Conservation (phyloP, 2,329 filamentous ascomycete species). For the Lomentospora prolificans region DNA sequence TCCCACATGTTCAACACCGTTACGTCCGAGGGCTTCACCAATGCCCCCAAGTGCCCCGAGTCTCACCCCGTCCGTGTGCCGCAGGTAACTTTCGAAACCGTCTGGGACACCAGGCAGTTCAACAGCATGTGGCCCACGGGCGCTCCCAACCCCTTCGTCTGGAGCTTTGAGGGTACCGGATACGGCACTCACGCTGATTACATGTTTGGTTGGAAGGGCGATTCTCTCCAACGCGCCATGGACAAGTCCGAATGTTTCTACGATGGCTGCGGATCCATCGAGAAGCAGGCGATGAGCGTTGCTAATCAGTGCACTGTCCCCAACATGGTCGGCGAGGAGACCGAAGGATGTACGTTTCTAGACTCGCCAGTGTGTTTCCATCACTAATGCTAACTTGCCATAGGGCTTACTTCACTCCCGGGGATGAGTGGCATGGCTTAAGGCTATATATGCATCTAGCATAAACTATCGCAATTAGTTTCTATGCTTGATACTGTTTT, state of each 20-base stretch:
- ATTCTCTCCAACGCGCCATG: constrained; percentile 20
- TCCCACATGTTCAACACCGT: constrained; percentile 22
- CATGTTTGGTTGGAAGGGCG: constrained; percentile 24
- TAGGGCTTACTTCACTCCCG: background rate
- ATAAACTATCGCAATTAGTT: no score
- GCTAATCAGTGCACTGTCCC: constrained; percentile 11
- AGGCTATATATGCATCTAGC: no score
- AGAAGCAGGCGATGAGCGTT: constrained; percentile 4
- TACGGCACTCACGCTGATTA: constrained; percentile 24
- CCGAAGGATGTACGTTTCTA: constrained; percentile 30
- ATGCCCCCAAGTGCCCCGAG: constrained; percentile 7
- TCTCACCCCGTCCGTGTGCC: constrained; percentile 11
- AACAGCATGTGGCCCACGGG: constrained; percentile 10
- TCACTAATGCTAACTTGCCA: background rate
- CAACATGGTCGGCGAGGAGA: constrained; percentile 36
- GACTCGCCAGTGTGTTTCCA: background rate
- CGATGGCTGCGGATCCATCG: constrained; percentile 31
- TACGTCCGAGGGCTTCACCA: constrained; percentile 6
- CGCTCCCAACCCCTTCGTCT: constrained; percentile 9
- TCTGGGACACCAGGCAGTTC: constrained; percentile 11
- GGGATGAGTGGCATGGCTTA: background rate
- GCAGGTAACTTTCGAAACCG: constrained; percentile 11
- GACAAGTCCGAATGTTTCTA: constrained; percentile 16
- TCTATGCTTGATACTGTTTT: no score
- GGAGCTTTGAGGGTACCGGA: constrained; percentile 11